These are phyloP conservation scores for Piper betle DNA, from an alignment of 164 flowering plant species.

Conservation along the genomic window DNA sequence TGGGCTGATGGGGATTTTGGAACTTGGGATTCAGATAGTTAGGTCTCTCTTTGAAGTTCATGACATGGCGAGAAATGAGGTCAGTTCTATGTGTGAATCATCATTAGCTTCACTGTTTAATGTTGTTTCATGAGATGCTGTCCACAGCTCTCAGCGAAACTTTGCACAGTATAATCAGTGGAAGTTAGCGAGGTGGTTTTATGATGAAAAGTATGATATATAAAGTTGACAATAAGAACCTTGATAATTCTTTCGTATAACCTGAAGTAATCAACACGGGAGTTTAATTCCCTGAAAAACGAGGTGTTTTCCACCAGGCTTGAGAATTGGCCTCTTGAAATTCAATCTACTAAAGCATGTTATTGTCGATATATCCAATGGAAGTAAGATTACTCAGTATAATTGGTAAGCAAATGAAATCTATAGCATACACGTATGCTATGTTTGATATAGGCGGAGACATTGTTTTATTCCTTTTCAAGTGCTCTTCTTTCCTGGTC, in stretches of 20 bases:
- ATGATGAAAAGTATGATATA: not conserved
- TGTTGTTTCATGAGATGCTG: not conserved
- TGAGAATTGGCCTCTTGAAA: not conserved
- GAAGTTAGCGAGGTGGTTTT: not conserved
- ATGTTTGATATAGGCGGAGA: too few species aligned
- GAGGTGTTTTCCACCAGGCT: not conserved
- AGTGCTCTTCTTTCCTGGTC: too few species aligned
- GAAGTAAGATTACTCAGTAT: too few species aligned
- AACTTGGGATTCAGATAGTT: slow-evolving; percentile 52
- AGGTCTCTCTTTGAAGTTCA: slow-evolving; percentile 63
- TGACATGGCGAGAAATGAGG: slow-evolving; percentile 90
- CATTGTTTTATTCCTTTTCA: too few species aligned
- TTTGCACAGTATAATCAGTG: too few species aligned
- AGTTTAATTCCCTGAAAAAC: not conserved
- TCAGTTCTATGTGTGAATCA: slow-evolving; percentile 7
- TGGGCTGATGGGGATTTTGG: slow-evolving; percentile 50
- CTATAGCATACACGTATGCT: too few species aligned
- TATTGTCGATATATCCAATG: not conserved
- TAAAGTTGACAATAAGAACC: not conserved
- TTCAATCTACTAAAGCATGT: not conserved
- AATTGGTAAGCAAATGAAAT: too few species aligned
- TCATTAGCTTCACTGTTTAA: not conserved
- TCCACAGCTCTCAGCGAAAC: not conserved
- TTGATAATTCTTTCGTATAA: not conserved
- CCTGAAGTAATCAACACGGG: not conserved